A percentile compares a stretch with the other conserved stretches of the same genome.
phyloP scores from a whole-genome alignment of 129 eudicot genomes.

The Lonicera japonica region DNA sequence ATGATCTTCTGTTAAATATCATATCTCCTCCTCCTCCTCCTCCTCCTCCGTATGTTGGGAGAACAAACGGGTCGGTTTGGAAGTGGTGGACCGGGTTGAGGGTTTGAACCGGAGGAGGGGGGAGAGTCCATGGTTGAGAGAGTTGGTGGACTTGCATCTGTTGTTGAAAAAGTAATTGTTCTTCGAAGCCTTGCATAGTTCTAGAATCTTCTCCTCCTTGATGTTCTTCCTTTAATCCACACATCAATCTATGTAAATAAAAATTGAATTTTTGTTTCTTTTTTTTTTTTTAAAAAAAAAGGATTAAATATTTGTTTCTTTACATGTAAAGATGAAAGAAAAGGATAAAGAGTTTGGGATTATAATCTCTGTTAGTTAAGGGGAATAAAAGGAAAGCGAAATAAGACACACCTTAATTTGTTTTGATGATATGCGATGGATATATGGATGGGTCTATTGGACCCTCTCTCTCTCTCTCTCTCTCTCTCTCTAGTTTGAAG shows the following conservation, averaged over 20 bases:
- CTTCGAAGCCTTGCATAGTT: slow-evolving; percentile 32
- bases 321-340: slow-evolving; percentile 34
- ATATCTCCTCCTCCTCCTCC: slow-evolving; percentile 24
- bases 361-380: too few relatives aligned
- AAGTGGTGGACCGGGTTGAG: slow-evolving; percentile 44
- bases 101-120: slow-evolving; percentile 44
- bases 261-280: not conserved
- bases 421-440: not conserved
- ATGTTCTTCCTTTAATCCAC: slow-evolving; percentile 36
- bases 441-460: not conserved
- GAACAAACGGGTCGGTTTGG: slow-evolving; percentile 49
- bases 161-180: slow-evolving; percentile 29
- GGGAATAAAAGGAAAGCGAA: slow-evolving; percentile 9
- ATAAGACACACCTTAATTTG: slow-evolving; percentile 23
- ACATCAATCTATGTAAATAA: slow-evolving; percentile 13
- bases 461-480: not conserved
- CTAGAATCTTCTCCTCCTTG: slow-evolving; percentile 27
- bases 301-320: slow-evolving; percentile 14
- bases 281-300: slow-evolving; percentile 5
- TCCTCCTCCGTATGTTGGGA: slow-evolving; percentile 46
- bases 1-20: slow-evolving; percentile 51
- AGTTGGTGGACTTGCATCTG: slow-evolving; percentile 41
- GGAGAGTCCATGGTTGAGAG: slow-evolving; percentile 47
- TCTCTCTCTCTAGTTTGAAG: not conserved
- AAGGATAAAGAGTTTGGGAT: too few relatives aligned